A percentile compares a stretch with the other conserved stretches of the same genome.
Evolutionary conservation across 768 basidiomycete genomes (phyloP).

Genomic region (Tulasnella sp.): DNA sequence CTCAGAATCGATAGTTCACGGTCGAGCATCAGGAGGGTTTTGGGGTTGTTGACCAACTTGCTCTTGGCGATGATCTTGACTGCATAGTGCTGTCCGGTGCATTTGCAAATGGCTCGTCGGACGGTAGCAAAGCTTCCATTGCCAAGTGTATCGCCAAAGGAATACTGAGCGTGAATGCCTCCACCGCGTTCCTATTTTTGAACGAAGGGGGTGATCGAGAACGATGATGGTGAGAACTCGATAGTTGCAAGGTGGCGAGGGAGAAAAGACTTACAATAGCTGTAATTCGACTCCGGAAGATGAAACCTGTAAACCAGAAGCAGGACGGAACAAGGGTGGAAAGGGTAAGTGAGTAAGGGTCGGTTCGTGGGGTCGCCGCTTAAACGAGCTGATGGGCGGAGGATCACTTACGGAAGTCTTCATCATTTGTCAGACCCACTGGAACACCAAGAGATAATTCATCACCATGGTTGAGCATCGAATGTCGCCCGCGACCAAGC

Average conservation of each 20-base stretch:
- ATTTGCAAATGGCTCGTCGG: slow-evolving; percentile 65
- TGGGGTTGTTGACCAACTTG: slow-evolving; percentile 24
- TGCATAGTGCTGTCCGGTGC: slow-evolving; percentile 68
- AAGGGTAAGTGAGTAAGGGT: neutral
- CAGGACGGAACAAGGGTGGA: neutral
- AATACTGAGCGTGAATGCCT: slow-evolving; percentile 35
- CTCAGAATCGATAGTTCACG: slow-evolving; percentile 36
- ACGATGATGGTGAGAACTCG: slow-evolving; percentile 21
- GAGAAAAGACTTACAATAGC: slow-evolving; percentile 28
- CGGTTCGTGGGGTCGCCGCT: neutral
- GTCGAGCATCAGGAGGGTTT: slow-evolving; percentile 32
- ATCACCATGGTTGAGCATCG: slow-evolving; percentile 66
- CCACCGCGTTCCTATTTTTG: slow-evolving; percentile 27
- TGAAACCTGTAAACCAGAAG: slow-evolving; percentile 44
- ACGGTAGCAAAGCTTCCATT: slow-evolving; percentile 90
- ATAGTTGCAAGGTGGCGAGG: neutral
- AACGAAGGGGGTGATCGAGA: slow-evolving; percentile 1
- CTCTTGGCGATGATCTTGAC: slow-evolving; percentile 67
- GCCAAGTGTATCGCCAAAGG: slow-evolving; percentile 48
- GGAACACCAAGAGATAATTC: slow-evolving; percentile 75
- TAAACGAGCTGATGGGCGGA: slow-evolving; percentile 16
- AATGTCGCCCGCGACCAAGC: slow-evolving; percentile 49
- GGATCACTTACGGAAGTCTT: slow-evolving; percentile 63
- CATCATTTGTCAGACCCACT: slow-evolving; percentile 41
- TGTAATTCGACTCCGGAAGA: slow-evolving; percentile 53